Conservation (phyloP, 108 stramenopile genomes). For the Skeletonema tropicum region DNA sequence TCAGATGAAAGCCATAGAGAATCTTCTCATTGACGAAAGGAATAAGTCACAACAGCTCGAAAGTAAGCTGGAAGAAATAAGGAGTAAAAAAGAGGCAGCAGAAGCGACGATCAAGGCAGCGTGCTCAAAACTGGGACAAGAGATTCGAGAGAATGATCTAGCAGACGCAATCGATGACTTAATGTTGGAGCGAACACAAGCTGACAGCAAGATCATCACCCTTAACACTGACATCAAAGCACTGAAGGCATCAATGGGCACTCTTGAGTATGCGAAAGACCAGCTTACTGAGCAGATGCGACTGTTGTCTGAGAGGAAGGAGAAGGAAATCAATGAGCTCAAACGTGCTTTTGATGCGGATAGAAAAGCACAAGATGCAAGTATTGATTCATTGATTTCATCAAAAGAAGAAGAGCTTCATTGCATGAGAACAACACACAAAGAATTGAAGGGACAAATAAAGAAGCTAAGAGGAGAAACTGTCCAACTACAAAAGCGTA, state of each 20-base stretch:
- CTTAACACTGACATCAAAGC: conserved; percentile 22
- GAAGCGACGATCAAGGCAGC: conserved; percentile 6
- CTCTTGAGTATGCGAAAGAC: conserved; percentile 22
- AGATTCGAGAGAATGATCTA: not conserved
- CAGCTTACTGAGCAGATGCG: conserved; percentile 10
- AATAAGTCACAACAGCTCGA: conserved; percentile 21
- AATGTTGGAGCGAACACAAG: conserved; percentile 24
- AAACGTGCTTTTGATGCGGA: conserved; percentile 8
- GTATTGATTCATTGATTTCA: conserved; percentile 11
- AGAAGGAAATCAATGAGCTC: conserved; percentile 13
- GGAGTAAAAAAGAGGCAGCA: conserved; percentile 1
- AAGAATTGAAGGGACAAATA: not conserved
- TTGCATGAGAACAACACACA: not conserved
- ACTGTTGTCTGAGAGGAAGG: not conserved
- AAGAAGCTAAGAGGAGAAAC: conserved; percentile 4
- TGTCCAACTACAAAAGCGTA: conserved; percentile 1
- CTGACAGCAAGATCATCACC: conserved; percentile 20
- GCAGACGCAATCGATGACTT: conserved; percentile 33
- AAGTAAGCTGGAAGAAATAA: conserved; percentile 10
- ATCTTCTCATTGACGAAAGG: conserved; percentile 18
- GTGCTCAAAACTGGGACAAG: conserved; percentile 17
- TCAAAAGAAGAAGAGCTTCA: conserved; percentile 18
- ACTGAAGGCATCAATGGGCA: conserved; percentile 9
- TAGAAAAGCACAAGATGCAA: conserved; percentile 15
- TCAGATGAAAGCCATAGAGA: conserved; percentile 21